phyloP scores from a whole-genome alignment of 441 rosid species.

The Populus trichocarpa region DNA sequence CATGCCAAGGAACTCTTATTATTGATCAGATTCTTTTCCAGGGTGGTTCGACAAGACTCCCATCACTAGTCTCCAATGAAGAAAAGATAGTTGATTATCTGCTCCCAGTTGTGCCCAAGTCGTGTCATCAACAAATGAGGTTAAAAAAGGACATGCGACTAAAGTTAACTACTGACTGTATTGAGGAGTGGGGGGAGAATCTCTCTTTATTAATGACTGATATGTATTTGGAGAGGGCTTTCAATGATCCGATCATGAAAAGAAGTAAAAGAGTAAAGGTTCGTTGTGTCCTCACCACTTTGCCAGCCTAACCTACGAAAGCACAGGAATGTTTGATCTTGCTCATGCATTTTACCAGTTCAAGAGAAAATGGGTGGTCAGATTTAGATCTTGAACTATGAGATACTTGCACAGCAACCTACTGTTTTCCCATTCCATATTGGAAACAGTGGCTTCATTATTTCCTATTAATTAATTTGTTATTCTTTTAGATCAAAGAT shows the following conservation, averaged over 20 bases:
- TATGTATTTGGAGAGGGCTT: conserved; percentile 5
- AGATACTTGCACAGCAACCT: not conserved
- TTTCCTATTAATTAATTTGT: not conserved
- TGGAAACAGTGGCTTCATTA: not conserved
- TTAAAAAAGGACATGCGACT: conserved; percentile 14
- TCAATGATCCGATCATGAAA: conserved; percentile 21
- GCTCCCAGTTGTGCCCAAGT: not conserved
- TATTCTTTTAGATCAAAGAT: not conserved
- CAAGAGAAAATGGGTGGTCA: not conserved
- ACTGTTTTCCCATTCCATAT: too few relatives aligned
- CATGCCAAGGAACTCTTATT: not conserved
- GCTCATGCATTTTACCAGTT: conserved; percentile 2
- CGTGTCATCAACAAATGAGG: too few relatives aligned
- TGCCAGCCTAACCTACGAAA: not conserved
- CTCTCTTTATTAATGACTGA: conserved; percentile 22
- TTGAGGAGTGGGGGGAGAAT: conserved; percentile 1
- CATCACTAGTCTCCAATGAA: not conserved
- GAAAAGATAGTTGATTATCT: not conserved
- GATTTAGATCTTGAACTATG: not conserved
- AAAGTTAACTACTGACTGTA: not conserved
- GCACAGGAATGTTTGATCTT: not conserved
- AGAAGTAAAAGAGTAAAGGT: conserved; percentile 29
- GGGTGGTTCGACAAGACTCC: not conserved
- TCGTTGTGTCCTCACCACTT: conserved; percentile 8
- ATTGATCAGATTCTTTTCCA: not conserved